Evolutionary conservation across 192 early-diverging fungal genomes (phyloP), one percentile per base, ranked within the genome.

Genomic region (Phycomyces nitens): DNA sequence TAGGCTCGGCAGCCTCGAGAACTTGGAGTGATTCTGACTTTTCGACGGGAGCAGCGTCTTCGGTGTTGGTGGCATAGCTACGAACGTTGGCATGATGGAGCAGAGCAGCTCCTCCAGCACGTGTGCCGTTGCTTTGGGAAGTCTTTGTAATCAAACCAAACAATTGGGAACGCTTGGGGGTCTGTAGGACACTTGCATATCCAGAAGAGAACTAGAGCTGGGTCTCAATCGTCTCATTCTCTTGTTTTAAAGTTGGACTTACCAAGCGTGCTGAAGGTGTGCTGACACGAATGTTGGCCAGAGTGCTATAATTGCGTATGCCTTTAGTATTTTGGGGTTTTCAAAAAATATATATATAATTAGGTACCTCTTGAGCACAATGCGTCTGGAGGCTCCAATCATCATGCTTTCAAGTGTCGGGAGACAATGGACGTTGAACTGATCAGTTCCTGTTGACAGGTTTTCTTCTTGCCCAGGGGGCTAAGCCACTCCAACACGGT

Each of bases 31-130:
- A 40, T 43, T 18, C 26, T 1, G 12, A 10, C 22, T 12, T 53
- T 53, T 21, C n/a, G 52, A 20, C 58, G 42, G 12, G 42, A 26
- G 6, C 21, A 23, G 58, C 18, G 14, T 58, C n/a, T 42, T 42
- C 49, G 49, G 43, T 61, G 50, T 43, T 27, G 12, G 60, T 61
- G 43, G 60, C 50, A 61, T 61, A 61, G 22, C 16, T 38, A n/a
- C 60, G 60, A 50, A 51, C 18, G 24, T 43, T 50, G 15, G 22
- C 38, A 21, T 50, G 60, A 18, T 47, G 44, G 1, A 47, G 12
- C 12, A 47, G 11, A 47, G 44, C 18, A 18, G 18, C 44, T 47
- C 44, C 44, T n/a, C 44, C 44, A 47, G 18, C 18, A 11, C 44
- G 44, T 47, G 44, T 18, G 44, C 44, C 18, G 11, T 47, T 47